These are phyloP conservation scores for Quercus engelmannii DNA, from an alignment of 306 rosid species.

Conservation along the genomic window DNA sequence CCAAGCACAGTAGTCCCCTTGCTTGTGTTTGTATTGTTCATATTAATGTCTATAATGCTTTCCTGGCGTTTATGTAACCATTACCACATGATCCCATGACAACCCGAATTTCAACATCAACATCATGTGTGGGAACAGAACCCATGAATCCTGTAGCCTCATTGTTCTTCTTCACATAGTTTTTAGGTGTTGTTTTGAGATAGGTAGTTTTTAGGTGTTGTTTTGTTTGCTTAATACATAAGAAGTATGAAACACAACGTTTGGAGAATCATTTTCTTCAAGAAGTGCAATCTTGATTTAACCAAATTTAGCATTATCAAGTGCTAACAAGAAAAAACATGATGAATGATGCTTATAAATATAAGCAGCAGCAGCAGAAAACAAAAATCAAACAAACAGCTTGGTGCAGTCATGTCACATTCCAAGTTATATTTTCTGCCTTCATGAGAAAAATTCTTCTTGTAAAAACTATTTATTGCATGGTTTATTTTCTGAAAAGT, in stretches of 20 bases:
- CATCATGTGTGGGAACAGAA: not conserved
- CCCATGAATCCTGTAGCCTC: not conserved
- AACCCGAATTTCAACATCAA: not conserved
- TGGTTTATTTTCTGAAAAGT: not conserved
- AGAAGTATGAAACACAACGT: not conserved
- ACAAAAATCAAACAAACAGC: not conserved
- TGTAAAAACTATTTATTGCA: not conserved
- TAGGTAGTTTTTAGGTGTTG: not conserved
- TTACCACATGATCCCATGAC: not conserved
- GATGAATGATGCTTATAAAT: not conserved
- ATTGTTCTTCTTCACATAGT: not conserved
- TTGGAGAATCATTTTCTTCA: not conserved
- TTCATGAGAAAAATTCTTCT: too few species aligned
- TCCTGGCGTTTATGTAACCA: not conserved
- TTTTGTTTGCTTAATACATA: too few species aligned
- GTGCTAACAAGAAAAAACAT: not conserved
- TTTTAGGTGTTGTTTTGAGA: too few species aligned
- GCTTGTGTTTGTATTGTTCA: not conserved
- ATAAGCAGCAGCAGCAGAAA: not conserved
- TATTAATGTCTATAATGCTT: not conserved
- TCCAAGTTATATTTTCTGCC: too few species aligned
- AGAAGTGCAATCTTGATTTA: too few species aligned
- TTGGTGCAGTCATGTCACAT: not conserved
- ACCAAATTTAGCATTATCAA: not conserved
- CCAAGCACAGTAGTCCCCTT: not conserved